Evolutionary conservation across 441 rosid genomes (phyloP).

Genomic region (Euphorbia celastroides): DNA sequence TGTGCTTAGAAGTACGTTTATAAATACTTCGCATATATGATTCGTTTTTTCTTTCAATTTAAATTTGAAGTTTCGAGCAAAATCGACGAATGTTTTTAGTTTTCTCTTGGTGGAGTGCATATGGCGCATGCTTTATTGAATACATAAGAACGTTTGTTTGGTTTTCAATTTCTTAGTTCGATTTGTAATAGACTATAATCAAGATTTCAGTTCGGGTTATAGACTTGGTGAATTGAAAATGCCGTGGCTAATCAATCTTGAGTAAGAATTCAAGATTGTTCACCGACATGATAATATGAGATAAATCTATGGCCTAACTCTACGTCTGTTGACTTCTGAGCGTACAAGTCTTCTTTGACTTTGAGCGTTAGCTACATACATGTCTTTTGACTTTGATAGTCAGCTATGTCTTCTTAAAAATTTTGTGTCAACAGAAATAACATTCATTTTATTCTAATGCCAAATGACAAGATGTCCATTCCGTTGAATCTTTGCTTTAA

Average conservation of each 20-base stretch:
- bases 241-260: neutral
- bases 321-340: constrained; percentile 4
- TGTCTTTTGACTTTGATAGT: neutral
- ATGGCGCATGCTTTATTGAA: constrained; percentile 1
- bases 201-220: neutral
- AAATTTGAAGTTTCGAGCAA: neutral
- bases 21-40: neutral
- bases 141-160: neutral
- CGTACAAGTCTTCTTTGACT: neutral
- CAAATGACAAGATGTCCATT: neutral
- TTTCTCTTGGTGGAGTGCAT: neutral
- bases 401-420: constrained; percentile 2
- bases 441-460: neutral
- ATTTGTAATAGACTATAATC: neutral
- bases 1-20: neutral
- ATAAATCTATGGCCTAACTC: neutral
- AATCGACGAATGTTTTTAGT: neutral
- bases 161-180: neutral
- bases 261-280: neutral
- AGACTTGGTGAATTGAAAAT: neutral
- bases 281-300: neutral
- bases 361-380: neutral
- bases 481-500: neutral
- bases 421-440: neutral
- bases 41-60: neutral